Conservation (phyloP, 257 asterid genomes). For the Scutellaria baicalensis region DNA sequence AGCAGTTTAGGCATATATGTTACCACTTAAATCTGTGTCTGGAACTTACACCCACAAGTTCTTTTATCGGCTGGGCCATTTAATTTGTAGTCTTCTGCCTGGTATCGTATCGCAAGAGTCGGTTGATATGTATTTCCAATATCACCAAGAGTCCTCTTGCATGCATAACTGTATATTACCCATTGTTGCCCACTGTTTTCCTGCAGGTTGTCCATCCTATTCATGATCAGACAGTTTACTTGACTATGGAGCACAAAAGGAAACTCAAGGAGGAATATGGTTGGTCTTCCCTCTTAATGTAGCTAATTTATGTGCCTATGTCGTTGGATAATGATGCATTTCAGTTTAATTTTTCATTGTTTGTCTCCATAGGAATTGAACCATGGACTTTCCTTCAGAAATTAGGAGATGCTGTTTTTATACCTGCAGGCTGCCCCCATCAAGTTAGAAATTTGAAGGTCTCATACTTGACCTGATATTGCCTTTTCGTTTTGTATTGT, state of each 20-base stretch:
- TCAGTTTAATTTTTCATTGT: background rate
- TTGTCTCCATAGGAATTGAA: conserved; percentile 54
- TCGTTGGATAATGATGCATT: background rate
- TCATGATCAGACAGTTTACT: conserved; percentile 82
- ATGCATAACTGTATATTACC: background rate
- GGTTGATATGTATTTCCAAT: too few relatives aligned
- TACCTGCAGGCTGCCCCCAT: conserved; percentile 96
- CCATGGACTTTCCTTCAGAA: conserved; percentile 90
- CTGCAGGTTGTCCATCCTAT: conserved; percentile 76
- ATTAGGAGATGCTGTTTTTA: conserved; percentile 78
- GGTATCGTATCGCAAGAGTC: background rate
- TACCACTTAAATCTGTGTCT: too few relatives aligned
- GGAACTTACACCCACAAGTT: too few relatives aligned
- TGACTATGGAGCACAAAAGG: conserved; percentile 67
- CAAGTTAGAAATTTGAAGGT: conserved; percentile 94
- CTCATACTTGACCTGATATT: too few relatives aligned
- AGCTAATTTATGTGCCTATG: background rate
- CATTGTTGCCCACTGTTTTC: background rate
- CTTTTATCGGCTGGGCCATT: too few relatives aligned
- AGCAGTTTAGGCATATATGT: too few relatives aligned
- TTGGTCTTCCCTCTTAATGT: conserved; percentile 24
- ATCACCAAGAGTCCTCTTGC: background rate
- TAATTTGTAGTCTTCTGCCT: background rate
- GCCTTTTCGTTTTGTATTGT: too few relatives aligned
- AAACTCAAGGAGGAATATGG: conserved; percentile 83